These are phyloP conservation scores for Penicillium sp. DNA, from an alignment of 2,329 filamentous ascomycete species.

Conservation along the genomic window DNA sequence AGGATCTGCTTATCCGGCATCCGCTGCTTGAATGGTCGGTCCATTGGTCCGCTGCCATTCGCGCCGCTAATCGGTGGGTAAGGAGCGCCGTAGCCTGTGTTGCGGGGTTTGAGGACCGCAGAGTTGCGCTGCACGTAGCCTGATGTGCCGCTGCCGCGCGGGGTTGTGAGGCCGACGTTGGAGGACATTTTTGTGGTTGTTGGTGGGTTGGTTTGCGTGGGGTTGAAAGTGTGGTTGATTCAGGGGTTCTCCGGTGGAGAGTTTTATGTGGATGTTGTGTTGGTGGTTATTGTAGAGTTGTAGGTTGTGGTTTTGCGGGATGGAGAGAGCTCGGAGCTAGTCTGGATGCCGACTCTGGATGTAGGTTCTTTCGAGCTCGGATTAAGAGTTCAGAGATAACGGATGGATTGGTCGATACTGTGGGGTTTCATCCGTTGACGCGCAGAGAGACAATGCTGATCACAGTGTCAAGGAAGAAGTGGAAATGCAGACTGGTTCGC, in stretches of 20 bases:
- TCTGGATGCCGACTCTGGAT: neutral
- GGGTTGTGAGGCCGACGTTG: slow-evolving; percentile 93
- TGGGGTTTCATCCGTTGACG: neutral
- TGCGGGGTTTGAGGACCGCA: slow-evolving; percentile 81
- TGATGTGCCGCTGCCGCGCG: slow-evolving; percentile 90
- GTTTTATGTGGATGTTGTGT: neutral
- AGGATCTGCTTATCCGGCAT: slow-evolving; percentile 90
- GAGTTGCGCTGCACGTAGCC: slow-evolving; percentile 97
- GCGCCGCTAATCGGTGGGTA: slow-evolving; percentile 55
- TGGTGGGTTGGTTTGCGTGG: neutral
- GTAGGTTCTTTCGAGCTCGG: neutral
- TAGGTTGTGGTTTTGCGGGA: neutral
- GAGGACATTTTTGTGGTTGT: slow-evolving; percentile 69
- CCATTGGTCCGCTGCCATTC: slow-evolving; percentile 55
- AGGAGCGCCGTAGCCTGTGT: slow-evolving; percentile 64
- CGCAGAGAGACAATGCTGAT: neutral
- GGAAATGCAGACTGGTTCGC: neutral
- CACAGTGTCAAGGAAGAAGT: neutral
- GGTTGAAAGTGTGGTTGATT: too few relatives aligned
- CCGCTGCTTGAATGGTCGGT: slow-evolving; percentile 66
- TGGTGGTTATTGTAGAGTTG: neutral
- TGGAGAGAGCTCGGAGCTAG: neutral
- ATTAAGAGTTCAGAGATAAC: neutral
- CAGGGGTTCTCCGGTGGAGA: neutral
- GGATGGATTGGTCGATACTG: neutral